Evolutionary conservation across 2,329 filamentous ascomycete genomes (phyloP).

Genomic region (Capronia epimyces): DNA sequence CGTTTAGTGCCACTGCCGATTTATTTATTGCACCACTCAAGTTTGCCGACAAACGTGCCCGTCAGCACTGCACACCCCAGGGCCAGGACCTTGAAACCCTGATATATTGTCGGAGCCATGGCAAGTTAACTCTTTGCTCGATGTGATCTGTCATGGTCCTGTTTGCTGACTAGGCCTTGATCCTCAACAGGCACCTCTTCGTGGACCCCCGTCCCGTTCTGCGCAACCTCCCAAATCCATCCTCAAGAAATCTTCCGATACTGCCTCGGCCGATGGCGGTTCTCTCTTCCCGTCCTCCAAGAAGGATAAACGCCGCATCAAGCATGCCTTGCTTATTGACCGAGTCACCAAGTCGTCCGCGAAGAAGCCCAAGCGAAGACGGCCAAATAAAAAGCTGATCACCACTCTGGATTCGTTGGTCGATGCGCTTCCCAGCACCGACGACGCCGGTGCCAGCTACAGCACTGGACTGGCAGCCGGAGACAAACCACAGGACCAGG

Average conservation of each 20-base stretch:
- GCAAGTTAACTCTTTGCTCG: too few relatives aligned
- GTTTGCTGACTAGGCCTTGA: background rate
- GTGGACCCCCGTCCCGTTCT: slow-evolving; percentile 1
- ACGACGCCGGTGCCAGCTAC: slow-evolving; percentile 43
- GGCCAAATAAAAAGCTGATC: slow-evolving; percentile 71
- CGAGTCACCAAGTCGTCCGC: slow-evolving; percentile 60
- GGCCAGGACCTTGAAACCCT: too few relatives aligned
- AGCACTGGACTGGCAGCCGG: slow-evolving; percentile 35
- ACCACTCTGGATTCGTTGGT: slow-evolving; percentile 69
- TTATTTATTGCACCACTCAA: too few relatives aligned
- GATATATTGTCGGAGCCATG: too few relatives aligned
- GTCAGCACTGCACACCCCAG: too few relatives aligned
- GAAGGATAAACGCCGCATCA: slow-evolving; percentile 75
- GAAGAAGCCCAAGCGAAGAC: slow-evolving; percentile 53
- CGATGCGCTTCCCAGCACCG: slow-evolving; percentile 67
- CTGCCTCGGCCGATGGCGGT: background rate
- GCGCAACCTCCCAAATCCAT: slow-evolving; percentile 19
- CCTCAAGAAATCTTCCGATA: slow-evolving; percentile 9
- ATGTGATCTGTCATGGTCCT: too few relatives aligned
- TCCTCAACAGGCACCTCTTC: slow-evolving; percentile 9
- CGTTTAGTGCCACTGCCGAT: too few relatives aligned
- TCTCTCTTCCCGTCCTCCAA: slow-evolving; percentile 63
- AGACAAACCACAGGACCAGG: slow-evolving; percentile 37
- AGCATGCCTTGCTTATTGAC: slow-evolving; percentile 72
- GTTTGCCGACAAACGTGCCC: too few relatives aligned